phyloP scores from a whole-genome alignment of 352 stramenopile species.

The Phytopythium kandeliae region DNA sequence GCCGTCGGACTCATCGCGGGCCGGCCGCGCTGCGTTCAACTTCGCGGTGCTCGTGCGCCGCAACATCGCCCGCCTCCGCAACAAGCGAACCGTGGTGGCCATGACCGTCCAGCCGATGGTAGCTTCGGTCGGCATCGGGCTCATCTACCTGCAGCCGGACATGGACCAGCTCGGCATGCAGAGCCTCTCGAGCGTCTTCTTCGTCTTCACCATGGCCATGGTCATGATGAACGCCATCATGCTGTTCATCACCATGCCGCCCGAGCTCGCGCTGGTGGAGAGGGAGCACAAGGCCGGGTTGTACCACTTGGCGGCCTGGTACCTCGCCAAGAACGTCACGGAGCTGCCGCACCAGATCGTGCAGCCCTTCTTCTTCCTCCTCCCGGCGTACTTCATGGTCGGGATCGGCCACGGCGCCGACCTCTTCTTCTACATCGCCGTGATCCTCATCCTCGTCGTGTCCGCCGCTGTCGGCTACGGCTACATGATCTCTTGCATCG shows the following conservation, averaged over 20 bases:
- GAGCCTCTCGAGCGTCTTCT: slow-evolving; percentile 29
- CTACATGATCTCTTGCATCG: slow-evolving; percentile 30
- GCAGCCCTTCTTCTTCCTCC: slow-evolving; percentile 22
- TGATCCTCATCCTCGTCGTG: slow-evolving; percentile 19
- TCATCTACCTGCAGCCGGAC: slow-evolving; percentile 31
- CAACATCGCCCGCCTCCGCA: slow-evolving; percentile 21
- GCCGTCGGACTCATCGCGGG: background rate
- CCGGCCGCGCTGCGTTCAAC: background rate
- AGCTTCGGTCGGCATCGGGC: too few species aligned
- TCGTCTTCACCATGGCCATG: slow-evolving; percentile 32
- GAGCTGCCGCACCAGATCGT: slow-evolving; percentile 28
- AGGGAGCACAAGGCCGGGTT: slow-evolving; percentile 28
- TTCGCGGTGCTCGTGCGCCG: slow-evolving; percentile 27
- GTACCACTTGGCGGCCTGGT: slow-evolving; percentile 30
- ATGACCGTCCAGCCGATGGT: slow-evolving; percentile 28
- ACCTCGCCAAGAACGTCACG: slow-evolving; percentile 33
- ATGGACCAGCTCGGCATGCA: slow-evolving; percentile 23
- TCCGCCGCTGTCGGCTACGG: slow-evolving; percentile 17
- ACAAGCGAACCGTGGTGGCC: slow-evolving; percentile 19
- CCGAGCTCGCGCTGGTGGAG: slow-evolving; percentile 29
- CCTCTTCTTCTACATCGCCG: slow-evolving; percentile 31
- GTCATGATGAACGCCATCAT: slow-evolving; percentile 23
- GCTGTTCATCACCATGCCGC: slow-evolving; percentile 25
- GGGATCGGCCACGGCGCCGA: slow-evolving; percentile 22
- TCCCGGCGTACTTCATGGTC: slow-evolving; percentile 35